Base-by-base conservation (phyloP, 2,329 filamentous ascomycete genomes). In the Aspergillus fijiensis region DNA sequence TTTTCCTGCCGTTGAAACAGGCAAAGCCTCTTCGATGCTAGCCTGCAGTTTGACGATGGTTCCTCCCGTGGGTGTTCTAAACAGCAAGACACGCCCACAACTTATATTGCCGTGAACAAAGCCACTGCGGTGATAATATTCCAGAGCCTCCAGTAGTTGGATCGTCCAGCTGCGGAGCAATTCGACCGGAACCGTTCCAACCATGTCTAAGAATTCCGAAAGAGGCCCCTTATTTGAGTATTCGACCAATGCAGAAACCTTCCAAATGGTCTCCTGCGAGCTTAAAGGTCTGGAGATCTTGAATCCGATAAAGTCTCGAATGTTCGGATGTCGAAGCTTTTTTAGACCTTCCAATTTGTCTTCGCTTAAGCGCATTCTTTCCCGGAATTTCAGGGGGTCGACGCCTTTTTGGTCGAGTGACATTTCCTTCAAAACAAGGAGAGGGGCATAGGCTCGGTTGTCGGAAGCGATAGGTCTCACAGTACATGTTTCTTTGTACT, bases 131-230 rank as follows among this genome's bases (percentile, higher is more conserved):
- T 98, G 94, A 55, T 96, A 86, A 72, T 89, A 96, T 60, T 92
- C 90, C 29, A 99, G 80, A 0, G 89, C 95, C 77, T 97, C 92
- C 27, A 99, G 84, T 19, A 99, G 82, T 69, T 96, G 92, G 60
- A 93, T 87, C n/a, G 92, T 95, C 89, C 92, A 98, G 25, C 91
- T 88, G 56, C 92, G 89, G 49, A 93, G 88, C 72, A 89, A 93
- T 64, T 86, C 85, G 55, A 90, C 84, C 48, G 89, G 85, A 54
- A 97, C 79, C 31, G 85, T 85, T 4, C 90, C 91, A 48, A 92
- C 87, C 61, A 94, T 85, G 59, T 94, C 89, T 31, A 99, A 81
- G 21, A 96, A 81, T 68, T 96, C 92, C 29, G 89, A 86, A 14
- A 99, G 79, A 0, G 93, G 91, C 0, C 92, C 92, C 73, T 91